Conservation (phyloP, 106 monocot genomes). For the Xerophyta viscosa region DNA sequence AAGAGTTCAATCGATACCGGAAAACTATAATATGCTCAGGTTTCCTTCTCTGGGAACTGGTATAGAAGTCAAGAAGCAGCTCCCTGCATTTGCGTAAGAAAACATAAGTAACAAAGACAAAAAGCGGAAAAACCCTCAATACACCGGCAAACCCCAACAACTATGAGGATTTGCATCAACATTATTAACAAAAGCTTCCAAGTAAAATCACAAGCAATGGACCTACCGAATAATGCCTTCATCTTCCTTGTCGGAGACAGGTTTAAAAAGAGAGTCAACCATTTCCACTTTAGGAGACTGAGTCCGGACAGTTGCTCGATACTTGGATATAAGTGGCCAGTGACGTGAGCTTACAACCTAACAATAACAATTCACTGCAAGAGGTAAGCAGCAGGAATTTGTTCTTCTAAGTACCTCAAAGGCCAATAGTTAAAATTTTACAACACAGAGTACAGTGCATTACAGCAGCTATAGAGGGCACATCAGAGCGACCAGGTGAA, state of each 20-base stretch:
- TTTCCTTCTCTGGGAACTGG: slow-evolving; percentile 60
- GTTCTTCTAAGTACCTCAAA: no score
- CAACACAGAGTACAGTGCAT: slow-evolving; percentile 1
- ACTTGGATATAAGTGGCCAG: slow-evolving; percentile 81
- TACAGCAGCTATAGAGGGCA: slow-evolving; percentile 73
- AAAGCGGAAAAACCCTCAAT: no score
- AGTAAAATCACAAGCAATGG: neutral
- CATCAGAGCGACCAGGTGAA: slow-evolving; percentile 54
- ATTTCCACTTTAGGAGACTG: slow-evolving; percentile 88
- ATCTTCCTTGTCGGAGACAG: slow-evolving; percentile 36
- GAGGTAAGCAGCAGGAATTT: no score
- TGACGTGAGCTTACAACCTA: slow-evolving; percentile 91
- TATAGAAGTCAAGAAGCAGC: slow-evolving; percentile 75
- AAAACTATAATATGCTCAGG: slow-evolving; percentile 87
- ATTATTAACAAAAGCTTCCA: no score
- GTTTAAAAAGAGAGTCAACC: slow-evolving; percentile 90
- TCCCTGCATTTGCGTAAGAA: slow-evolving; percentile 57
- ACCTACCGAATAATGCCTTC: slow-evolving; percentile 57
- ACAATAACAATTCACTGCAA: neutral
- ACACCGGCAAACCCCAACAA: neutral
- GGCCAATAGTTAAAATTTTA: no score
- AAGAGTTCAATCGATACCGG: no score
- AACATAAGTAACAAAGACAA: no score
- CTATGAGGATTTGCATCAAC: neutral
- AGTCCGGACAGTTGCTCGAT: slow-evolving; percentile 74